Evolutionary conservation across 805 yeast species (phyloP).

Genomic region (Alloascoidea hylecoeti): DNA sequence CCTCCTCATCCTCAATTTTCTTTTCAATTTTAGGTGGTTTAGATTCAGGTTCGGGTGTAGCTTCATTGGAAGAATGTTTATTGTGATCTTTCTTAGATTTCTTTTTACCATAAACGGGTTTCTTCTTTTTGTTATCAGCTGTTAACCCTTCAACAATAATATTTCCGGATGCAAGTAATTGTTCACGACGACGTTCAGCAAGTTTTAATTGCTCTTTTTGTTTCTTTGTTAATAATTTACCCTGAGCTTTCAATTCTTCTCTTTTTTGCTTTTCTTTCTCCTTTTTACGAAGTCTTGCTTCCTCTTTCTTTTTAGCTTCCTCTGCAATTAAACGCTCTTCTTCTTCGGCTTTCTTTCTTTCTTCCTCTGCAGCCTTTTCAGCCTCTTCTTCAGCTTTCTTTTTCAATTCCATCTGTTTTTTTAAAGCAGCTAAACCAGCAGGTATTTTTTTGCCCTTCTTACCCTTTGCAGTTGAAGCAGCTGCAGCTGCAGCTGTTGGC

Average conservation of each 20-base stretch:
- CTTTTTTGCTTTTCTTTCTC: constrained; percentile 79
- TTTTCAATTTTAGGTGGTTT: constrained; percentile 6
- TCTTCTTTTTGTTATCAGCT: constrained; percentile 32
- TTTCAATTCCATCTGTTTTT: constrained; percentile 75
- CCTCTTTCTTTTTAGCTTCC: constrained; percentile 47
- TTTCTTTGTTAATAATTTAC: constrained; percentile 84
- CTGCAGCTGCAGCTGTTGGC: constrained; percentile 21
- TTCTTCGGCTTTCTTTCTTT: constrained; percentile 18
- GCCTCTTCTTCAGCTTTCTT: constrained; percentile 83
- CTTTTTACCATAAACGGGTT: constrained; percentile 58
- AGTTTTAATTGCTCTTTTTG: constrained; percentile 87
- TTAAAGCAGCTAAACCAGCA: constrained; percentile 86
- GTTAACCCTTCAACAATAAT: constrained; percentile 64
- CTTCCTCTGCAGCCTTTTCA: constrained; percentile 58
- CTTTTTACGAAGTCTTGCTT: constrained; percentile 40
- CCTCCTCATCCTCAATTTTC: constrained; percentile 12
- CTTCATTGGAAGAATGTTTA: constrained; percentile 5
- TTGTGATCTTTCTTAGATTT: constrained; percentile 30
- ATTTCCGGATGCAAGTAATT: constrained; percentile 55
- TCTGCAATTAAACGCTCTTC: constrained; percentile 24
- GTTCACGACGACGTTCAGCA: constrained; percentile 82
- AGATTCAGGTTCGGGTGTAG: constrained; percentile 8
- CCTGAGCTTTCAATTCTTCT: constrained; percentile 92
- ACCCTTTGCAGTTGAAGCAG: constrained; percentile 19
- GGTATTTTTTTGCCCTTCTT: constrained; percentile 70